phyloP scores from a whole-genome alignment of 2,329 filamentous ascomycete species.

The Hortaea werneckii region DNA sequence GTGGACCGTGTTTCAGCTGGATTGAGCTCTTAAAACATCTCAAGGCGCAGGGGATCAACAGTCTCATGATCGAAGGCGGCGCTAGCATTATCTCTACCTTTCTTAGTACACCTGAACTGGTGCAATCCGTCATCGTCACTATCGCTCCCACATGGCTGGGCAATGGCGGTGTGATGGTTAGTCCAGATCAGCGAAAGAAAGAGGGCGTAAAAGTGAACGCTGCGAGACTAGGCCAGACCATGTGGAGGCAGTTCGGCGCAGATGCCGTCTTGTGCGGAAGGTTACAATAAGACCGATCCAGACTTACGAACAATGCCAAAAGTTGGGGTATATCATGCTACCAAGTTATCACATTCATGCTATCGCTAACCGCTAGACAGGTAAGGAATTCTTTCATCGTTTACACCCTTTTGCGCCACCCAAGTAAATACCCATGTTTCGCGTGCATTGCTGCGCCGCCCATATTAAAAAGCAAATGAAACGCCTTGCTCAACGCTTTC shows the following conservation, averaged over 20 bases:
- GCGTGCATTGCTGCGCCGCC: too few relatives aligned
- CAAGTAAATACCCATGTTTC: too few relatives aligned
- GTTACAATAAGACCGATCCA: conserved; percentile 1
- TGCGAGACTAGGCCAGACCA: conserved; percentile 55
- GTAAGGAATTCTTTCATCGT: too few relatives aligned
- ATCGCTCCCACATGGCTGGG: conserved; percentile 89
- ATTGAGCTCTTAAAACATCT: conserved; percentile 50
- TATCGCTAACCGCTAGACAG: too few relatives aligned
- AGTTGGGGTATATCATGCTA: too few relatives aligned
- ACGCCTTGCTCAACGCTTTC: too few relatives aligned
- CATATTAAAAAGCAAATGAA: too few relatives aligned
- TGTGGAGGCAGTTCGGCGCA: conserved; percentile 69
- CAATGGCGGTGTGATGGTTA: conserved; percentile 67
- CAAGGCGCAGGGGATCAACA: conserved; percentile 51
- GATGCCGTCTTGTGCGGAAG: conserved; percentile 72
- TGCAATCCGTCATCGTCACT: conserved; percentile 75
- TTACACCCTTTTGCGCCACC: too few relatives aligned
- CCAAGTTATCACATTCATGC: too few relatives aligned
- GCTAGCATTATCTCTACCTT: conserved; percentile 72
- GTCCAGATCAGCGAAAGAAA: conserved; percentile 50
- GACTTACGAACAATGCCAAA: too few relatives aligned
- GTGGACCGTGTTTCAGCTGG: conserved; percentile 43
- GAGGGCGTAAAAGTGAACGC: conserved; percentile 45
- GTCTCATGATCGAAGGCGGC: conserved; percentile 89
- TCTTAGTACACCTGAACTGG: conserved; percentile 48